Conservation (phyloP, 331 rosid genomes). For the Quercus tomentella region DNA sequence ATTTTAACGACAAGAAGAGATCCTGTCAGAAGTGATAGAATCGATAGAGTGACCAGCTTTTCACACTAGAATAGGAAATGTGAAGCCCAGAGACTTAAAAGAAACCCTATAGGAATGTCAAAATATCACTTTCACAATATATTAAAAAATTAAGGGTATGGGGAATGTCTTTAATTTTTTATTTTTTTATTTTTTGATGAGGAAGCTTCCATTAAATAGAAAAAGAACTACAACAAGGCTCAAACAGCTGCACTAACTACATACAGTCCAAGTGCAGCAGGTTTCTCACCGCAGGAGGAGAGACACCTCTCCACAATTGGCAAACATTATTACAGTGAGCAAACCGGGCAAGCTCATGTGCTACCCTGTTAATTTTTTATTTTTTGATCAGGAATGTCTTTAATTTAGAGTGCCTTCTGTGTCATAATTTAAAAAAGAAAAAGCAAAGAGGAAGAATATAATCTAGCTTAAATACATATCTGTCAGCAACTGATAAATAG, state of each 20-base stretch:
- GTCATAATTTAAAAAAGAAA: neutral
- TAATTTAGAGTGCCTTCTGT: neutral
- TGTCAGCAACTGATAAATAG: too few relatives aligned
- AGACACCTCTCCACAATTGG: too few relatives aligned
- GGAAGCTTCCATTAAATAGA: too few relatives aligned
- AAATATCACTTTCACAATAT: neutral
- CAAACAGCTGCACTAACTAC: too few relatives aligned
- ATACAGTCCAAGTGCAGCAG: too few relatives aligned
- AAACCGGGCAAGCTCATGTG: too few relatives aligned
- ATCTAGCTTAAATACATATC: too few relatives aligned
- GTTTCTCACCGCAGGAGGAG: too few relatives aligned
- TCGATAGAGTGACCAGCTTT: slow-evolving; percentile 26
- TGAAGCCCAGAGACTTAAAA: slow-evolving; percentile 15
- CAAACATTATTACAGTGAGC: too few relatives aligned
- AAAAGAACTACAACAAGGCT: too few relatives aligned
- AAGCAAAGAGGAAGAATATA: too few relatives aligned
- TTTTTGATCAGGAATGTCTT: slow-evolving; percentile 2
- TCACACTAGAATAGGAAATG: slow-evolving; percentile 18
- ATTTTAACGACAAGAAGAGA: slow-evolving; percentile 39
- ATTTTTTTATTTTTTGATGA: too few relatives aligned
- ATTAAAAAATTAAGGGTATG: neutral
- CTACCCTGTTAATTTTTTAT: neutral
- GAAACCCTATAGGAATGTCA: slow-evolving; percentile 18
- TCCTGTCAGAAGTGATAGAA: slow-evolving; percentile 34
- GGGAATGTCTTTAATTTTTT: neutral